phyloP scores from a whole-genome alignment of 2,329 filamentous ascomycete genomes.

The Phaeosphaeriaceae sp. region DNA sequence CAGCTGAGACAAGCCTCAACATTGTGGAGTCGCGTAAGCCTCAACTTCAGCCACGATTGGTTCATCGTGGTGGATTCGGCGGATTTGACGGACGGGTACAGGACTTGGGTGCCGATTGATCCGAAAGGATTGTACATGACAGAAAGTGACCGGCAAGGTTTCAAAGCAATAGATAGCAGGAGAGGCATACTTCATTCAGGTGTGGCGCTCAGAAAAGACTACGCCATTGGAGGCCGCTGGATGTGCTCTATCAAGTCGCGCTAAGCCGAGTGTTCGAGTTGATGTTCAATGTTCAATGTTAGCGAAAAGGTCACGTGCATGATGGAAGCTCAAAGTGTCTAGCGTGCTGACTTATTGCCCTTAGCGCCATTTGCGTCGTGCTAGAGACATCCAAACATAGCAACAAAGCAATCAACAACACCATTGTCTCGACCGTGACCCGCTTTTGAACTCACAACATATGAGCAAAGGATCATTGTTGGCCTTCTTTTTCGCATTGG shows the following conservation, averaged over 20 bases:
- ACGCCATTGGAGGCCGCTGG: too few relatives aligned
- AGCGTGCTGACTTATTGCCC: neutral
- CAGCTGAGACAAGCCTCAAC: constrained; percentile 5
- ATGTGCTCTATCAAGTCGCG: neutral
- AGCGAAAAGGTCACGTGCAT: neutral
- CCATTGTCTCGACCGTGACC: neutral
- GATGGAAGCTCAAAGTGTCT: neutral
- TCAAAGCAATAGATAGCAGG: too few relatives aligned
- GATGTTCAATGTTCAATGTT: neutral
- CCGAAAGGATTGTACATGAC: constrained; percentile 8
- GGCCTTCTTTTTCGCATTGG: neutral
- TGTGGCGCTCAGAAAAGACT: too few relatives aligned
- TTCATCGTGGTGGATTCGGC: constrained; percentile 15
- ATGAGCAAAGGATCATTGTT: neutral
- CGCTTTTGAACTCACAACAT: too few relatives aligned
- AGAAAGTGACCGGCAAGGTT: neutral
- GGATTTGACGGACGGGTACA: constrained; percentile 12
- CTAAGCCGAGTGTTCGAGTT: too few relatives aligned
- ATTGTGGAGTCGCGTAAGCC: constrained; percentile 9
- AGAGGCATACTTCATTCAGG: too few relatives aligned
- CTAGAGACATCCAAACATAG: neutral
- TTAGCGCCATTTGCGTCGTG: neutral
- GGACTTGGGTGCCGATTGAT: constrained; percentile 22
- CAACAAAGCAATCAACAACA: neutral
- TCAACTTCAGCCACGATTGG: constrained; percentile 25